A percentile compares a stretch with the other conserved stretches of the same genome.
phyloP scores from a whole-genome alignment of 192 early-diverging fungal genomes.

The Gonapodya sp. region DNA sequence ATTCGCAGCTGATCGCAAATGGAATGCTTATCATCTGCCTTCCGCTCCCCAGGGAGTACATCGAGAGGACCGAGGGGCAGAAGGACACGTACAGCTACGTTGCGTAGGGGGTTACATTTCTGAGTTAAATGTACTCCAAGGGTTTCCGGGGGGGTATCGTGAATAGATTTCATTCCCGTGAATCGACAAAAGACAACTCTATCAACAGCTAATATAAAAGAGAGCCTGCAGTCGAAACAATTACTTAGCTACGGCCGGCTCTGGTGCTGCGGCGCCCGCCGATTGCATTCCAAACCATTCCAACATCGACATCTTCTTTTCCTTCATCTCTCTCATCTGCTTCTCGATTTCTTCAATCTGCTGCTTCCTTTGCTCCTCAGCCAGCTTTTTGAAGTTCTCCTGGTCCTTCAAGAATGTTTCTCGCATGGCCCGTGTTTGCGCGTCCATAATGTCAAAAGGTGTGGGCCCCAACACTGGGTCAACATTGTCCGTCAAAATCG shows the following conservation, averaged over 20 bases:
- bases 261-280: not conserved
- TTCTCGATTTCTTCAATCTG: conserved; percentile 54
- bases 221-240: too few species aligned
- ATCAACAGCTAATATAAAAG: not conserved
- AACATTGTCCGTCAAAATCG: conserved; percentile 45
- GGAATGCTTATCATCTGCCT: not conserved
- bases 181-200: not conserved
- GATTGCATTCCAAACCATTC: not conserved
- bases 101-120: conserved; percentile 29
- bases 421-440: conserved; percentile 32
- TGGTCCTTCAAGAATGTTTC: conserved; percentile 57
- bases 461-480: conserved; percentile 37
- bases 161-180: not conserved
- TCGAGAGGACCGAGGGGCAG: conserved; percentile 75
- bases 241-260: not conserved
- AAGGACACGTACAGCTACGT: conserved; percentile 80
- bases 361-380: conserved; percentile 50
- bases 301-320: conserved; percentile 71
- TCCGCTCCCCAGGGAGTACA: conserved; percentile 44
- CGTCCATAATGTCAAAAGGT: not conserved
- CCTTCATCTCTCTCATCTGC: conserved; percentile 83
- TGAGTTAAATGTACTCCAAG: too few species aligned
- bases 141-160: not conserved
- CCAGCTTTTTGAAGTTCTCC: conserved; percentile 50
- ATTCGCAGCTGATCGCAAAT: not conserved